Evolutionary conservation across 306 rosid species (phyloP), one percentile per base, ranked within the genome.

Genomic region (Ormosia semicastrata): DNA sequence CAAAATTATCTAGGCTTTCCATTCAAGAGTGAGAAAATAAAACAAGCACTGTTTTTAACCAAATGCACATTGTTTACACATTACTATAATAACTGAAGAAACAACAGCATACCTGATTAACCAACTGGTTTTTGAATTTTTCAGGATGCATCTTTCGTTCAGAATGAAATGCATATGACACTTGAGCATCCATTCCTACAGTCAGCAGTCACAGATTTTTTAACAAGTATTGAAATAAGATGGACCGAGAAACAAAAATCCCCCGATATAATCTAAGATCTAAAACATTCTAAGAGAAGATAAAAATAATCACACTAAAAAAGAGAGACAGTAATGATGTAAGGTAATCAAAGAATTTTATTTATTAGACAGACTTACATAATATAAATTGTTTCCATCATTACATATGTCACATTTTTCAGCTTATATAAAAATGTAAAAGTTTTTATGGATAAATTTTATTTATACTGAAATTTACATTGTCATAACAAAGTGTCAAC

Each of bases 121-220:
- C 81, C 70, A 93, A 85, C 80, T 93, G 99, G 83, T 92, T 92
- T 81, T 93, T 95, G 68, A 93, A 95, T 62, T 91, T 95, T 86
- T 92, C 99, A 2, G 99, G 99, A 86, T 93, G 89, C 91, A 77
- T 18, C 89, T 95, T 95, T 77, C 99, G 80, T 87, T 95, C 98
- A 29, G 97, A 89, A 85, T 95, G 99, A 89, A 95, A 95, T 58
- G 94, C 97, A 49, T 93, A 93, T 40, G 99, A 95, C 73, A 95
- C 97, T 89, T 95, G 98, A 82, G 98, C 99, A 83, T 95, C 99
- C 98, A 95, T 95, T 56, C 99, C 98, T 95, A 30, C 47, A 76
- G 73, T 81, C 53, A 64, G 56, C 17, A 57, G 50, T 65, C 13
- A 81, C n/a, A 68, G 43, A 33, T 62, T 52, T 67, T 59, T 66